A percentile compares a stretch with the other conserved stretches of the same genome.
Evolutionary conservation across 768 basidiomycete genomes (phyloP).

Genomic region (Mycena leptocephala): DNA sequence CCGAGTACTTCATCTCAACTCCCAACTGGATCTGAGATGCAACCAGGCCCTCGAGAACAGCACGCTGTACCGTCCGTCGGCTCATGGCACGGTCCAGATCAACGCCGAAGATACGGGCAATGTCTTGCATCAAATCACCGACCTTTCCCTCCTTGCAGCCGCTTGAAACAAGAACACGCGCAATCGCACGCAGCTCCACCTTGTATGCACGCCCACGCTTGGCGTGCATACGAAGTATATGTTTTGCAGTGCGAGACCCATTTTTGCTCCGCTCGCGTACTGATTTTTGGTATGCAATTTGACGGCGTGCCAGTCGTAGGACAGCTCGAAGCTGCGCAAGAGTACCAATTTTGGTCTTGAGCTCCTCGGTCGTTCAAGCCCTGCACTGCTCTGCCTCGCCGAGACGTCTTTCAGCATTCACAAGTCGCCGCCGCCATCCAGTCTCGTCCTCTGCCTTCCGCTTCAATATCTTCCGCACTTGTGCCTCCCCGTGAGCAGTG

Average conservation of each 20-base stretch:
- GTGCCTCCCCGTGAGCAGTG: not conserved
- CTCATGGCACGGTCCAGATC: slow-evolving; percentile 24
- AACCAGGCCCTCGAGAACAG: no score
- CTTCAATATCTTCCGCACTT: not conserved
- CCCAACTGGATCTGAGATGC: no score
- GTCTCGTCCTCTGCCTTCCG: no score
- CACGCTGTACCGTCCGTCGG: slow-evolving; percentile 21
- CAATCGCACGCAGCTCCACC: slow-evolving; percentile 17
- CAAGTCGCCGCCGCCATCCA: no score
- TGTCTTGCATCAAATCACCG: slow-evolving; percentile 24
- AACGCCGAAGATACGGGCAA: no score
- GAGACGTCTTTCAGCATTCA: no score
- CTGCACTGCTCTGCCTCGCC: no score
- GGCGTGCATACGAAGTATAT: not conserved
- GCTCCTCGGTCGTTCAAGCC: not conserved
- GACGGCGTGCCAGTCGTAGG: no score
- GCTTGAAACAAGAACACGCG: slow-evolving; percentile 20
- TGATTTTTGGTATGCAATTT: no score
- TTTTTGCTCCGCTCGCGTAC: not conserved
- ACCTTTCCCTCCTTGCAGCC: slow-evolving; percentile 30
- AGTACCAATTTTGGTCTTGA: not conserved
- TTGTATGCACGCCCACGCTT: slow-evolving; percentile 29
- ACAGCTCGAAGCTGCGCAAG: no score
- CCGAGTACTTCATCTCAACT: not conserved
- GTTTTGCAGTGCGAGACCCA: not conserved